phyloP scores from a whole-genome alignment of 208 protist genomes.

The Zelonia costaricensis region DNA sequence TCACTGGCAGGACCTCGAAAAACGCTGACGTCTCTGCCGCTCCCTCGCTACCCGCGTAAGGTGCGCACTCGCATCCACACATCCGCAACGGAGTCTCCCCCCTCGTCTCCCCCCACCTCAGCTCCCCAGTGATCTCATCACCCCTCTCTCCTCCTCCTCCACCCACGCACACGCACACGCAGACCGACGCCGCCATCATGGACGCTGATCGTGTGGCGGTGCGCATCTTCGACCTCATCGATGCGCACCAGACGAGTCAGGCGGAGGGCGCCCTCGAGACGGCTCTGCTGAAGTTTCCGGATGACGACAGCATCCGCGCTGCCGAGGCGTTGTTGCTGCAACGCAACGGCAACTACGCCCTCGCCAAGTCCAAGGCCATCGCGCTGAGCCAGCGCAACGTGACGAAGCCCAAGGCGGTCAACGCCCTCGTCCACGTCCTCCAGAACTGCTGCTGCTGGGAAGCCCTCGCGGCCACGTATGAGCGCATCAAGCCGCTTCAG shows the following conservation, averaged over 20 bases:
- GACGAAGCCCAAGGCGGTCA: slow-evolving; percentile 56
- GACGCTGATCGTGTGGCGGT: slow-evolving; percentile 50
- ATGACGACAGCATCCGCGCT: slow-evolving; percentile 49
- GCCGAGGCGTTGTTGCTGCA: slow-evolving; percentile 64
- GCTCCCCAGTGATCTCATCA: too few species aligned
- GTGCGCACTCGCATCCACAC: too few species aligned
- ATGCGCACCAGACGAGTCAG: slow-evolving; percentile 49
- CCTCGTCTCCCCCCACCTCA: too few species aligned
- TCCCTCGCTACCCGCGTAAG: too few species aligned
- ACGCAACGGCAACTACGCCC: slow-evolving; percentile 30
- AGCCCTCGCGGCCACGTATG: slow-evolving; percentile 61
- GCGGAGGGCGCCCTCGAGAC: slow-evolving; percentile 69
- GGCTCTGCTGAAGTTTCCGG: slow-evolving; percentile 58
- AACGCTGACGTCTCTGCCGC: neutral
- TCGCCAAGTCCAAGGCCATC: slow-evolving; percentile 50
- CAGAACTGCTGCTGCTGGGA: slow-evolving; percentile 79
- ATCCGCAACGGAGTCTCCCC: too few species aligned
- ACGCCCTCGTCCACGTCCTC: slow-evolving; percentile 66
- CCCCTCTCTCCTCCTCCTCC: neutral
- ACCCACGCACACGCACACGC: neutral
- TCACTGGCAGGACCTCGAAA: neutral
- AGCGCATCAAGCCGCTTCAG: slow-evolving; percentile 50
- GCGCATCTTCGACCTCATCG: slow-evolving; percentile 68
- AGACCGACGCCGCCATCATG: slow-evolving; percentile 14
- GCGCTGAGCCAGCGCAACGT: slow-evolving; percentile 44